phyloP scores from a whole-genome alignment of 164 flowering plant species.

The Liquidambar formosana region DNA sequence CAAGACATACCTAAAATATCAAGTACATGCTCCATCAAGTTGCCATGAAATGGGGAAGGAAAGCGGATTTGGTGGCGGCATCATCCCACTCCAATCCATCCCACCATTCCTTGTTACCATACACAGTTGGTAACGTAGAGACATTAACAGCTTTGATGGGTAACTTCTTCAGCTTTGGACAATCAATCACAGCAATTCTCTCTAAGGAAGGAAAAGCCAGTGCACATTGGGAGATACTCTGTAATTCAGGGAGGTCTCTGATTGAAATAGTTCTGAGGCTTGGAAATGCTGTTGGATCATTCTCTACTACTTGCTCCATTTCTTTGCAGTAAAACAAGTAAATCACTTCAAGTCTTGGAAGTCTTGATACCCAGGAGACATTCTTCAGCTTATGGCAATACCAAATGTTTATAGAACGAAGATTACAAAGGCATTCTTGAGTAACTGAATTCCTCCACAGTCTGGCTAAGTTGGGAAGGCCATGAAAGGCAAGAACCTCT shows the following conservation, averaged over 20 bases:
- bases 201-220: slow-evolving; percentile 28
- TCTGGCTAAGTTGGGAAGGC: slow-evolving; percentile 27
- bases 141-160: slow-evolving; percentile 14
- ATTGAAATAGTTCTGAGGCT: slow-evolving; percentile 26
- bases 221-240: slow-evolving; percentile 16
- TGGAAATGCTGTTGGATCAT: slow-evolving; percentile 22
- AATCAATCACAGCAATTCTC: slow-evolving; percentile 29
- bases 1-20: background rate
- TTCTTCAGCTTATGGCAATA: slow-evolving; percentile 36
- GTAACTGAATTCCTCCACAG: slow-evolving; percentile 28
- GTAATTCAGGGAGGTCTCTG: slow-evolving; percentile 29
- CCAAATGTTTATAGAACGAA: slow-evolving; percentile 28
- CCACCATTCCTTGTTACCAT: slow-evolving; percentile 40
- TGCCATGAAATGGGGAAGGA: slow-evolving; percentile 23
- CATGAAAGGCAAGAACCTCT: slow-evolving; percentile 28
- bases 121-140: slow-evolving; percentile 21
- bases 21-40: slow-evolving; percentile 7
- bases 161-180: slow-evolving; percentile 36
- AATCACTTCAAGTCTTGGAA: slow-evolving; percentile 29
- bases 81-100: slow-evolving; percentile 37
- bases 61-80: slow-evolving; percentile 7
- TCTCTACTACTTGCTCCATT: slow-evolving; percentile 25
- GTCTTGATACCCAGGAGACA: slow-evolving; percentile 33
- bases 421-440: slow-evolving; percentile 22
- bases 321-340: slow-evolving; percentile 31